Evolutionary conservation across 371 early-diverging fungal species (phyloP), one percentile per base, ranked within the genome.

Genomic region (Mortierella sp.): DNA sequence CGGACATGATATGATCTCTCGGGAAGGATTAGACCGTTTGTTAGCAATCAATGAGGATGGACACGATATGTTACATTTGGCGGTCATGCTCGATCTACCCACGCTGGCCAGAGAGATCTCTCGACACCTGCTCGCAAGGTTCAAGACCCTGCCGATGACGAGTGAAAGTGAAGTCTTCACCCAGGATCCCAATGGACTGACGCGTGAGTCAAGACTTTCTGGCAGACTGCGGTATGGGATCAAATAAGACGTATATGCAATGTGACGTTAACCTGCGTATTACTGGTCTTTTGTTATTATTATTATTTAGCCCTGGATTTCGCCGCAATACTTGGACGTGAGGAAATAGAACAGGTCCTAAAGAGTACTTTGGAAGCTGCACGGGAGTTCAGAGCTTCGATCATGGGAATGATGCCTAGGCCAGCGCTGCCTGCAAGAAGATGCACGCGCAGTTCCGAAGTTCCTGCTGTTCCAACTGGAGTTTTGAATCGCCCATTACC

Each of bases 71-170:
- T 21, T 75, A 4, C 64, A 68, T 41, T 44, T 75, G 14, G 63
- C 75, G 0, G 67, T 62, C 44, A 34, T 75, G 19, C 61, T 68
- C 24, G 69, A 68, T 4, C 64, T 60, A 11, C 27, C 56, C 9
- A 75, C 75, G 3, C 53, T 75, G 0, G 69, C 56, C 28, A 59
- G 69, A 9, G 75, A 75, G 50, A 63, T 75, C 49, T 50, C 60
- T 19, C 68, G 75, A n/a, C 75, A 75, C 32, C 27, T 58, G 15
- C 60, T 75, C 26, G 50, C 39, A 8, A 50, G 50, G 28, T 69
- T 56, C 34, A 54, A 56, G 42, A 23, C n/a, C 11, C 52, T 31
- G 7, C 9, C 56, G 0, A 46, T 62, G 17, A 63, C 57, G 1
- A 27, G 28, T 5, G 55, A 55, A 0, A 51, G 44, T 11, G 60